phyloP scores from a whole-genome alignment of 176 grass and related monocot species.

The Stipa capillata region DNA sequence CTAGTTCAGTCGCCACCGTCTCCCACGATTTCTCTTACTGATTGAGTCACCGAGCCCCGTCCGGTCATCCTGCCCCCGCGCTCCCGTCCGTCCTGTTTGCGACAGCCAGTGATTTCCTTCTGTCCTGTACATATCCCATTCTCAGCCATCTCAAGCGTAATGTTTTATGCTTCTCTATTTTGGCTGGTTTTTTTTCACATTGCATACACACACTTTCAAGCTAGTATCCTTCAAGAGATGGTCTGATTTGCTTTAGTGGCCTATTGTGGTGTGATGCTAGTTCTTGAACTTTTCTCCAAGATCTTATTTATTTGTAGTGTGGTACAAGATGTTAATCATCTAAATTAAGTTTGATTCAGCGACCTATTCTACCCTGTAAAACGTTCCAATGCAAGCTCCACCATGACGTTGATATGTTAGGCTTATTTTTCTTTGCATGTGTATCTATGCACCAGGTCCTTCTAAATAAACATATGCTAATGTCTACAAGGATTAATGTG shows the following conservation, averaged over 20 bases:
- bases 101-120: neutral
- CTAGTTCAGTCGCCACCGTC: too few species aligned
- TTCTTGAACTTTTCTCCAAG: neutral
- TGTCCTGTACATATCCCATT: neutral
- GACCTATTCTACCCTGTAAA: neutral
- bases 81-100: too few species aligned
- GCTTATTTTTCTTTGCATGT: neutral
- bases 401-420: neutral
- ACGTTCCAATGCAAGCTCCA: neutral
- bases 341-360: neutral
- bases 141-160: neutral
- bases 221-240: neutral
- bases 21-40: too few species aligned
- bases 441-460: neutral
- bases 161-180: neutral
- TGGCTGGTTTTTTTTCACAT: too few species aligned
- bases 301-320: too few species aligned
- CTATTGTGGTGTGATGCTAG: too few species aligned
- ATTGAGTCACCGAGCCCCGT: too few species aligned
- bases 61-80: too few species aligned
- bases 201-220: neutral
- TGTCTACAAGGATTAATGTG: neutral
- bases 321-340: too few species aligned
- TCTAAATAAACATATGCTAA: neutral
- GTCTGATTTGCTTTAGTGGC: neutral